Conservation (phyloP, 768 basidiomycete genomes). For the Termitomyces sp. region DNA sequence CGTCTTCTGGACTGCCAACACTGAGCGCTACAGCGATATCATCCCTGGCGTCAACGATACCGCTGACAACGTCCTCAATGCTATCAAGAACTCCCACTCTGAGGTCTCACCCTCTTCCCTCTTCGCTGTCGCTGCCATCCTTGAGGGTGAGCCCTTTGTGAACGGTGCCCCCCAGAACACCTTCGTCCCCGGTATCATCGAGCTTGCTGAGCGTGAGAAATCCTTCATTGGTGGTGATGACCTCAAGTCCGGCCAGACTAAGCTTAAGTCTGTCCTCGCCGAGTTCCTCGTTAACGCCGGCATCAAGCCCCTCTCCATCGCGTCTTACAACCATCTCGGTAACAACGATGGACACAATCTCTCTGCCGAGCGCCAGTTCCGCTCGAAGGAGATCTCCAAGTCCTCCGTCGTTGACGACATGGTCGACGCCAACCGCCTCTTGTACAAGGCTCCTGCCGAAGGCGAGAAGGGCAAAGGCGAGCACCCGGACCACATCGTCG, state of each 20-base stretch:
- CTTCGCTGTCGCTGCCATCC: constrained; percentile 93
- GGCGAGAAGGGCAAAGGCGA: constrained; percentile 76
- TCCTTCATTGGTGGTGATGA: constrained; percentile 98
- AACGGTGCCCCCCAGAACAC: constrained; percentile 99
- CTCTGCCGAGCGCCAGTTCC: constrained; percentile 89
- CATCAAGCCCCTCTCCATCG: constrained; percentile 96
- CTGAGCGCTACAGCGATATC: constrained; percentile 95
- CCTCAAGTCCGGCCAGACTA: constrained; percentile 96
- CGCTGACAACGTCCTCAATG: constrained; percentile 75
- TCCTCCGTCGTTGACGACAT: constrained; percentile 97
- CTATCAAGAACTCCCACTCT: constrained; percentile 81
- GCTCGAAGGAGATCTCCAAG: constrained; percentile 98
- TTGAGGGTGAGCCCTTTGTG: constrained; percentile 93
- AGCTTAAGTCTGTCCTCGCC: constrained; percentile 94
- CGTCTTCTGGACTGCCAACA: constrained; percentile 99
- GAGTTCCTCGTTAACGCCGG: constrained; percentile 99
- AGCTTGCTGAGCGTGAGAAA: constrained; percentile 83
- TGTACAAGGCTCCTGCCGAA: constrained; percentile 81
- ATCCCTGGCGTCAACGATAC: constrained; percentile 95
- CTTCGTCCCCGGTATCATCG: constrained; percentile 92
- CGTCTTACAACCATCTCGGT: constrained; percentile 97
- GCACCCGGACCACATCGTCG: constrained; percentile 95
- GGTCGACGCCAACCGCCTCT: constrained; percentile 85
- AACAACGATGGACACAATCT: constrained; percentile 97
- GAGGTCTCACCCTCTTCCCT: constrained; percentile 97